Conservation (phyloP, 23 red algal species). For the Gracilaria gracilis region DNA sequence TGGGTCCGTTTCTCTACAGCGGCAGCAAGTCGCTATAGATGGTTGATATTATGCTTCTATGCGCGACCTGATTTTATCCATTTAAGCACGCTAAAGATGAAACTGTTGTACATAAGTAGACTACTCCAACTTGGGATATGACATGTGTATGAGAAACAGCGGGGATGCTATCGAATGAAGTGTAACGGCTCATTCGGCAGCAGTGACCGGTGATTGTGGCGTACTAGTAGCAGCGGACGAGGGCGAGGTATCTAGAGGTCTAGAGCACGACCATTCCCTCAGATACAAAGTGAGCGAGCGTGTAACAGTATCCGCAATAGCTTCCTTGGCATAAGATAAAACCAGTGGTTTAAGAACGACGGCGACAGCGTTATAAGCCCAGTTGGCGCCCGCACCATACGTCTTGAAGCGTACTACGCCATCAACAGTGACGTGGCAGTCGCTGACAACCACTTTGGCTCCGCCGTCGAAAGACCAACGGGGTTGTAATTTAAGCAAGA, state of each 20-base stretch:
- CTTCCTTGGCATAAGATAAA: slow-evolving; percentile 58
- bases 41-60: not conserved
- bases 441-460: not conserved
- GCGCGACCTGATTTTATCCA: not conserved
- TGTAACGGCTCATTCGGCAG: not conserved
- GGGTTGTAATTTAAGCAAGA: slow-evolving; percentile 45
- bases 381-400: slow-evolving; percentile 38
- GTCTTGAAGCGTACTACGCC: slow-evolving; percentile 48
- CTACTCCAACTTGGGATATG: not conserved
- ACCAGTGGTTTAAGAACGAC: slow-evolving; percentile 67
- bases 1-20: slow-evolving; percentile 77
- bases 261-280: slow-evolving; percentile 22
- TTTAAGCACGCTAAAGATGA: not conserved
- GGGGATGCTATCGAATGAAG: not conserved
- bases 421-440: slow-evolving; percentile 49
- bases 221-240: not conserved
- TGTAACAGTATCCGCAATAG: slow-evolving; percentile 48
- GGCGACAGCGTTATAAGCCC: slow-evolving; percentile 71
- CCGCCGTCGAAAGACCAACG: slow-evolving; percentile 27
- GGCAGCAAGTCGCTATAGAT: slow-evolving; percentile 6
- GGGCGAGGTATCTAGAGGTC: slow-evolving; percentile 17
- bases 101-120: not conserved
- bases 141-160: not conserved
- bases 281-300: slow-evolving; percentile 42
- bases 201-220: slow-evolving; percentile 20